Evolutionary conservation across 495 filamentous ascomycete species (phyloP).

Genomic region (Hypoxylon lienhwacheense): DNA sequence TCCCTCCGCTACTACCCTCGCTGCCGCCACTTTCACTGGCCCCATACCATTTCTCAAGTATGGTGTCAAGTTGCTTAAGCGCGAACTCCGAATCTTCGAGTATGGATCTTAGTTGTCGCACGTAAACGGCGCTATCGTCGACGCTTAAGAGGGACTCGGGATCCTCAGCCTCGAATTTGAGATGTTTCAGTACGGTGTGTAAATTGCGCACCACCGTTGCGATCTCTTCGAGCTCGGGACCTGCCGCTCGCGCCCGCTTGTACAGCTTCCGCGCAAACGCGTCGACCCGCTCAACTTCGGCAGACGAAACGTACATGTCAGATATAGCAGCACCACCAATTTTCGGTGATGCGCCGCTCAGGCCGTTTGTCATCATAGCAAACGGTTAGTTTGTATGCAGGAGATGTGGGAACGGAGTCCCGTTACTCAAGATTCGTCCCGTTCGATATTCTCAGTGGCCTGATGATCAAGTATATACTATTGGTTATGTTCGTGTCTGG

Average conservation of each 20-base stretch:
- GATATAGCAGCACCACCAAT: not conserved
- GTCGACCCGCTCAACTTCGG: conserved; percentile 48
- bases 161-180: conserved; percentile 53
- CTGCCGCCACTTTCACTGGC: conserved; percentile 6
- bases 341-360: not conserved
- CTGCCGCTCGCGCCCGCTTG: conserved; percentile 44
- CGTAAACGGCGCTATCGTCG: conserved; percentile 42
- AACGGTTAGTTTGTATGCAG: not conserved
- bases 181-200: conserved; percentile 51
- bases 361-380: conserved; percentile 23
- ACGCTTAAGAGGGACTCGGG: conserved; percentile 51
- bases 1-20: conserved; percentile 7
- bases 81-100: conserved; percentile 53
- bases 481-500: not conserved
- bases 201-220: conserved; percentile 47
- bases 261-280: conserved; percentile 45
- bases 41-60: conserved; percentile 46
- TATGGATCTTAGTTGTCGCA: conserved; percentile 47
- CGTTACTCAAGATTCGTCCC: conserved; percentile 2
- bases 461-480: not conserved
- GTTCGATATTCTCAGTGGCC: not conserved
- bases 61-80: conserved; percentile 50
- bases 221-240: conserved; percentile 42
- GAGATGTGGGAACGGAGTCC: conserved; percentile 15
- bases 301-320: conserved; percentile 16